phyloP scores from a whole-genome alignment of 306 rosid species.

The Gastrolobium bilobum region DNA sequence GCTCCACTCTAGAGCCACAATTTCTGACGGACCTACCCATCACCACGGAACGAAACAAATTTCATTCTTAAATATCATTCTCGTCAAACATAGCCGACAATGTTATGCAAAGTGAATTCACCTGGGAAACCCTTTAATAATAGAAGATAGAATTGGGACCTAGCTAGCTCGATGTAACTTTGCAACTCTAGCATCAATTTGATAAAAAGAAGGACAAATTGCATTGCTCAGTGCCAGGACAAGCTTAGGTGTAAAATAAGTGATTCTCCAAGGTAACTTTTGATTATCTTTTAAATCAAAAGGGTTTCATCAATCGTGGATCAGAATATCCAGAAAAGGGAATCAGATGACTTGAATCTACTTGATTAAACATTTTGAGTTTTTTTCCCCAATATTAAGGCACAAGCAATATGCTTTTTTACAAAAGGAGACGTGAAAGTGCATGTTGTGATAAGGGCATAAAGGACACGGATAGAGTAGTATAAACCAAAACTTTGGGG shows the following conservation, averaged over 20 bases:
- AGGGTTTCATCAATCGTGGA: slow-evolving; percentile 28
- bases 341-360: slow-evolving; percentile 9
- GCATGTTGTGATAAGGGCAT: slow-evolving; percentile 37
- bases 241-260: slow-evolving; percentile 49
- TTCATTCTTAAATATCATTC: neutral
- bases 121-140: slow-evolving; percentile 5
- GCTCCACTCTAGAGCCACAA: neutral
- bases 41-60: neutral
- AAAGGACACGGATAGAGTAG: slow-evolving; percentile 36
- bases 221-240: slow-evolving; percentile 16
- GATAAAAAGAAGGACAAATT: slow-evolving; percentile 31
- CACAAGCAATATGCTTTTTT: neutral
- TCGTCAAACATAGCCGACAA: neutral
- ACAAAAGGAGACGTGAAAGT: slow-evolving; percentile 33
- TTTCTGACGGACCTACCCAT: neutral
- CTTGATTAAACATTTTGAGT: neutral
- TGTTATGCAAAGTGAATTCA: slow-evolving; percentile 30
- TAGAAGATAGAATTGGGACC: slow-evolving; percentile 22
- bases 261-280: slow-evolving; percentile 25
- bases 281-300: slow-evolving; percentile 25
- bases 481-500: slow-evolving; percentile 30
- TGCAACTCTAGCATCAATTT: slow-evolving; percentile 14
- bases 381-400: neutral
- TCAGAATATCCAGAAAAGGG: slow-evolving; percentile 47
- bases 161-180: neutral